Evolutionary conservation across 768 basidiomycete species (phyloP).

Genomic region (Chalciporus piperatus): DNA sequence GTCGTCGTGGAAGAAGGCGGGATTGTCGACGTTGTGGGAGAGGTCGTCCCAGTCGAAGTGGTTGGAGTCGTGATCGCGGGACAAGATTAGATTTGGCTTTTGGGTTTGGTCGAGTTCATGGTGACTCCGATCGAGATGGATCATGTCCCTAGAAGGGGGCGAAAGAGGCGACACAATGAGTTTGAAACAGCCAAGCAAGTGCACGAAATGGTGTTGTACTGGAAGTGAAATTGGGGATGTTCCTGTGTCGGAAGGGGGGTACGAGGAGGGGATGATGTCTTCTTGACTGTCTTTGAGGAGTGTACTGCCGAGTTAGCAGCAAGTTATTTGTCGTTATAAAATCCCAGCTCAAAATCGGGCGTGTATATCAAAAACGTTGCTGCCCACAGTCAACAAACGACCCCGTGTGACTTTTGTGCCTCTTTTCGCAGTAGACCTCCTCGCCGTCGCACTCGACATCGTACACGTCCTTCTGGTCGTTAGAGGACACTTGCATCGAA

Average conservation of each 20-base stretch:
- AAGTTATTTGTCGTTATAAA: constrained; percentile 27
- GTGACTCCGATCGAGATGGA: constrained; percentile 54
- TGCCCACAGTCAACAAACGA: constrained; percentile 14
- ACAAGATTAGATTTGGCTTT: constrained; percentile 44
- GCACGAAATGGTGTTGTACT: not conserved
- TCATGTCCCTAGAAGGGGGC: constrained; percentile 34
- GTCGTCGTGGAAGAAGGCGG: constrained; percentile 28
- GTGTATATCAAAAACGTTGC: constrained; percentile 34
- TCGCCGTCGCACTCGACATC: not conserved
- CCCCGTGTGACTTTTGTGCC: constrained; percentile 29
- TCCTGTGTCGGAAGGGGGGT: not conserved
- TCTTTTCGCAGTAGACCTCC: constrained; percentile 8
- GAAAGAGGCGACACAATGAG: not conserved
- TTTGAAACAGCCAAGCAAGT: constrained; percentile 4
- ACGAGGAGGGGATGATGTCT: not conserved
- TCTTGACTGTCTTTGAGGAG: not conserved
- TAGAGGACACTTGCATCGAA: constrained; percentile 3
- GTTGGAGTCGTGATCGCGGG: constrained; percentile 31
- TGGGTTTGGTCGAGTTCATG: constrained; percentile 37
- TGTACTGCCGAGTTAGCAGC: constrained; percentile 5
- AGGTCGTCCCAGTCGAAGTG: constrained; percentile 37
- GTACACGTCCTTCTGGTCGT: constrained; percentile 1
- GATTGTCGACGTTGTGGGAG: constrained; percentile 21
- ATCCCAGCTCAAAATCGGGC: constrained; percentile 31
- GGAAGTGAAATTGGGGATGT: not conserved